Evolutionary conservation across 176 grass and related monocot genomes (phyloP).

Genomic region (Oryza coarctata): DNA sequence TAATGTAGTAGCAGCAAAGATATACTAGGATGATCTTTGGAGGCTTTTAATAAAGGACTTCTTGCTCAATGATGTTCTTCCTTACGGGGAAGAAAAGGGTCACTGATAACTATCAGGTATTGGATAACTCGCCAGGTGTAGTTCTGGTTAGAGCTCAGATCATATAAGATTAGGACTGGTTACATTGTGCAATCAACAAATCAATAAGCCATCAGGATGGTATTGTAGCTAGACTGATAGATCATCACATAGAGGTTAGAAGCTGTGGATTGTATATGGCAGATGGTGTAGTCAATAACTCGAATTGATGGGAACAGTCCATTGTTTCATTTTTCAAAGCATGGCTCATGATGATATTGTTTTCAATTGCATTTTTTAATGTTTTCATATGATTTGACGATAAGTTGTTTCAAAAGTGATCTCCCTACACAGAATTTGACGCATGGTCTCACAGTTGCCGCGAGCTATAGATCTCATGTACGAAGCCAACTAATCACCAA

Average conservation of each 20-base stretch:
- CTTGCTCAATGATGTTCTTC: background rate
- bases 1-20: background rate
- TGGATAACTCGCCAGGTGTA: background rate
- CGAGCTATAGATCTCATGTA: background rate
- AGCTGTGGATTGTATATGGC: background rate
- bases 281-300: background rate
- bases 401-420: background rate
- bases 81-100: background rate
- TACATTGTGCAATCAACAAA: background rate
- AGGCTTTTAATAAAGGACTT: slow-evolving; percentile 11
- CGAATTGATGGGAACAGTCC: background rate
- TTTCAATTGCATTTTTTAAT: background rate
- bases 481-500: background rate
- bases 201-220: background rate
- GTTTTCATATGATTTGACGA: background rate
- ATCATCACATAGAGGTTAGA: background rate
- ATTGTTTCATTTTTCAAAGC: background rate
- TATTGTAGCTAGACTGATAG: background rate
- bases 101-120: background rate
- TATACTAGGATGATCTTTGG: background rate
- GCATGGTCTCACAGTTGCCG: background rate
- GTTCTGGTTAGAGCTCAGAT: background rate
- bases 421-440: background rate
- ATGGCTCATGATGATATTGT: background rate
- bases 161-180: background rate